Conservation (phyloP, 192 early-diverging fungal species). For the Linnemannia exigua region DNA sequence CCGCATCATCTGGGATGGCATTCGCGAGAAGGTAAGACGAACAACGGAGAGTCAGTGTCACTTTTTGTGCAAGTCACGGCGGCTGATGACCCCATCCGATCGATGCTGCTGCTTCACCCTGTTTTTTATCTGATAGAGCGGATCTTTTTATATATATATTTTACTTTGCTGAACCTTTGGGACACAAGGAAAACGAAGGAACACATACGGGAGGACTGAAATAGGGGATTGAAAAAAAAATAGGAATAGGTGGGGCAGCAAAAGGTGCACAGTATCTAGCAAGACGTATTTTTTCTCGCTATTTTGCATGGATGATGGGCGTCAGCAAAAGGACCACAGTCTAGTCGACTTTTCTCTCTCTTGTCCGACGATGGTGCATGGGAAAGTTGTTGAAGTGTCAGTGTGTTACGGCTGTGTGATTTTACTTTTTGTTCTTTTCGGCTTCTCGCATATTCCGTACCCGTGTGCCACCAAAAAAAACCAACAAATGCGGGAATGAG, state of each 20-base stretch:
- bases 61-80: slow-evolving; percentile 3
- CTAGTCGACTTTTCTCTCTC: not conserved
- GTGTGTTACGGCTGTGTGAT: not conserved
- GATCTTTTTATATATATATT: too few species aligned
- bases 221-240: too few species aligned
- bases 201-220: too few species aligned
- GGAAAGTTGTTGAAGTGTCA: not conserved
- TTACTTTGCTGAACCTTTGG: too few species aligned
- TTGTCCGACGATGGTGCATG: not conserved
- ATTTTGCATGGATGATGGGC: too few species aligned
- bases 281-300: too few species aligned
- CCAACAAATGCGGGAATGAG: slow-evolving; percentile 8
- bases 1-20: slow-evolving; percentile 95
- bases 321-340: too few species aligned
- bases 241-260: too few species aligned
- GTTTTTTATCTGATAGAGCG: not conserved
- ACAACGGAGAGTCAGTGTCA: not conserved
- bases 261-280: too few species aligned
- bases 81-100: not conserved
- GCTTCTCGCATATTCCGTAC: slow-evolving; percentile 18
- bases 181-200: too few species aligned
- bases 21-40: slow-evolving; percentile 84
- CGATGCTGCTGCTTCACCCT: too few species aligned
- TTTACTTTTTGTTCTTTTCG: not conserved
- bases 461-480: slow-evolving; percentile 36